Base-by-base conservation (phyloP, 306 rosid species). In the Arachis stenosperma region DNA sequence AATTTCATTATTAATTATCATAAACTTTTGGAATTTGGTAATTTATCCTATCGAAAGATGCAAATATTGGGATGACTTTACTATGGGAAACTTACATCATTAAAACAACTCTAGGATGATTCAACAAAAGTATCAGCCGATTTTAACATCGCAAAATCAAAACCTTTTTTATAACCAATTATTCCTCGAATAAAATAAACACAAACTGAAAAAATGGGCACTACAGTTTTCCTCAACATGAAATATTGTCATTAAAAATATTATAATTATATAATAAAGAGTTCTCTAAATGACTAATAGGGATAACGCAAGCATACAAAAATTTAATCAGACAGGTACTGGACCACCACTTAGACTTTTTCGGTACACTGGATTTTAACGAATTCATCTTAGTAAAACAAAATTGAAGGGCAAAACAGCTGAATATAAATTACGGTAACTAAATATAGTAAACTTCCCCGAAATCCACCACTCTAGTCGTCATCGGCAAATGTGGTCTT, bases 401-500 rank as follows among this genome's bases (percentile, higher is more conserved):
- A 81, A 81, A 81, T 76, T 44, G 65, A 55, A 67, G 43, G 37
- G 40, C 29, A 60, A 13, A 46, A 43, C 60, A 44, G 62, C 48
- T 2, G 53, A 39, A 53, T 52, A 71, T 61, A 5, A 11, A 2
- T 4, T 68, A 69, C 13, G 8, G 15, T 50, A 52, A 14, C 13
- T 5, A 47, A 7, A 40, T 15, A 52, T 14, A 36, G 6, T 40
- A 62, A 78, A 3, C n/a, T 2, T 44, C 8, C 3, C 7, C 5
- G 7, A 29, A 17, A 15, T 63, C 64, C 27, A 6, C 13, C 65
- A 37, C 60, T 0, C 75, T 70, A 75, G 3, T 78, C 67, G 1
- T 82, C 78, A 66, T 81, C 83, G 3, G 56, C 75, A 12, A 82
- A 82, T 29, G 70, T 70, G 30, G 80, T 82, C 78, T 67, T 65